These are phyloP conservation scores for Mycena olivaceomarginata DNA, from an alignment of 768 basidiomycete genomes.

Conservation along the genomic window DNA sequence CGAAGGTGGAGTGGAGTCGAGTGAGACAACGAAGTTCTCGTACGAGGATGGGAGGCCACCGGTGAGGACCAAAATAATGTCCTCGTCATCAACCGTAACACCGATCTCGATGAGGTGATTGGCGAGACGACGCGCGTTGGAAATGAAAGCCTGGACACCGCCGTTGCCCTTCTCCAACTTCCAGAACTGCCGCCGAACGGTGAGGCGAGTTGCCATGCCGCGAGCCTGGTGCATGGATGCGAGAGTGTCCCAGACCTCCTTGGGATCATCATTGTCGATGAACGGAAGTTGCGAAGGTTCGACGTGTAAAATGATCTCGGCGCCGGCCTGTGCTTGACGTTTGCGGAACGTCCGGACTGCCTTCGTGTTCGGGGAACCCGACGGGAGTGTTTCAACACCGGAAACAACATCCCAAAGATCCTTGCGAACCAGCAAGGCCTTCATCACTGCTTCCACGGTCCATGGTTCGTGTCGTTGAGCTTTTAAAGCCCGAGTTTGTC, in stretches of 20 bases:
- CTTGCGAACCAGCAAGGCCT: too few species aligned
- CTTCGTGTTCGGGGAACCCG: too few species aligned
- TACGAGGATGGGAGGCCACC: conserved; percentile 37
- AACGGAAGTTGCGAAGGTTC: conserved; percentile 42
- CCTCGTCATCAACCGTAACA: conserved; percentile 47
- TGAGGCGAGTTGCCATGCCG: conserved; percentile 49
- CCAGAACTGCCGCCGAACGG: too few species aligned
- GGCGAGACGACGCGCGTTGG: conserved; percentile 45
- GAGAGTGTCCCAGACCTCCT: conserved; percentile 46
- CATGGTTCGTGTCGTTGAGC: too few species aligned
- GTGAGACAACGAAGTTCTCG: conserved; percentile 39
- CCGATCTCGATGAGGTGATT: conserved; percentile 44
- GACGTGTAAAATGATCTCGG: conserved; percentile 1
- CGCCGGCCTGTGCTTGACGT: too few species aligned
- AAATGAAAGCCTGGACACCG: too few species aligned
- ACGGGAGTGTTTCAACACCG: too few species aligned
- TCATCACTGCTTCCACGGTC: too few species aligned
- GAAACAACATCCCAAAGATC: too few species aligned
- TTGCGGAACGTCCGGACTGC: too few species aligned
- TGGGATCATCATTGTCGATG: conserved; percentile 18
- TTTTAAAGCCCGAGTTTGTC: not conserved
- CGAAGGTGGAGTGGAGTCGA: conserved; percentile 37
- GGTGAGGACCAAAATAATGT: conserved; percentile 53
- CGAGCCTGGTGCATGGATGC: conserved; percentile 49
- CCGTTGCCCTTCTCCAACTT: too few species aligned